Evolutionary conservation across 306 rosid species (phyloP), one percentile per base, ranked within the genome.

Genomic region (Medicago truncatula): DNA sequence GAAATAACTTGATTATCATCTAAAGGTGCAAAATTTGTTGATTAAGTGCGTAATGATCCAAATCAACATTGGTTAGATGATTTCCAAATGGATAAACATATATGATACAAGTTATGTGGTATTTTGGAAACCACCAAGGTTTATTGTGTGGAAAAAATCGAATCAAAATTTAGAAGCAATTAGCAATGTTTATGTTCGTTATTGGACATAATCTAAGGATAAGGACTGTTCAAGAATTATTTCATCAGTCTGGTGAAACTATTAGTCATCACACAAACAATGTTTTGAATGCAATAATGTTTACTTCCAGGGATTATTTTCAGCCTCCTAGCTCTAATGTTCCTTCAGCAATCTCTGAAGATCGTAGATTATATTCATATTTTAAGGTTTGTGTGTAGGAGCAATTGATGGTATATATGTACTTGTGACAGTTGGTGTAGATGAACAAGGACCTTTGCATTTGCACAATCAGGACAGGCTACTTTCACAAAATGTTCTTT

Each of bases 381-480:
- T 93, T 93, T 78, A 89, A 90, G 91, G 98, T 91, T 85, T 93
- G 97, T 59, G 89, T 93, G 60, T 25, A 25, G 97, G 97, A 73
- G 97, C 87, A 57, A 83, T 90, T 73, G 92, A 88, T 77, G 90
- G 97, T 68, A 83, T 93, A 65, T 89, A 91, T 82, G 81, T 91
- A 71, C 98, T 95, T 0, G 98, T 93, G 75, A 86, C 89, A 80
- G 98, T 93, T 65, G 97, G 98, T 34, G 90, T 93, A 73, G 97
- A 91, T 66, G 98, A 93, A 69, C 98, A 93, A 82, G 98, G 93
- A 64, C 98, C 98, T 77, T 93, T 93, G 86, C 98, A 97, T 21
- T 21, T 21, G 23, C 23, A 21, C 75, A 84, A 93, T 81, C 89
- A 86, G 87, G 85, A 89, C 12, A 97, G 98, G 61, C 80, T 88